Evolutionary conservation across 108 stramenopile species (phyloP).

Genomic region (Pseudonitzschia delicatissima): DNA sequence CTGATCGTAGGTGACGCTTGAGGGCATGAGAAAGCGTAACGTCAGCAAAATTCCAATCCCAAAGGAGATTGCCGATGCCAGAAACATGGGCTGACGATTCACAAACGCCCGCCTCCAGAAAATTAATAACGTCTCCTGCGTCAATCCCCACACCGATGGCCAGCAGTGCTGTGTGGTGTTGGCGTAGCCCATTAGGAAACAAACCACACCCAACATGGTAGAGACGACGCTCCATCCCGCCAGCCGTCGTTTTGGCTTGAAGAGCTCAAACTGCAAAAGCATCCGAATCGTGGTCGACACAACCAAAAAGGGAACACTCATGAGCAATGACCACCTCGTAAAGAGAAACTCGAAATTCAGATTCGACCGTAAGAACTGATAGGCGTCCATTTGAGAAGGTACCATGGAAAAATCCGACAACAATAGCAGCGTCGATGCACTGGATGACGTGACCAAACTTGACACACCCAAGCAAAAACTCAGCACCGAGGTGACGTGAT

Average conservation of each 20-base stretch:
- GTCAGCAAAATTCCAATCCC: slow-evolving; percentile 1
- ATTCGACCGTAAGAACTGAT: slow-evolving; percentile 17
- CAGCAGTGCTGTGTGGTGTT: slow-evolving; percentile 1
- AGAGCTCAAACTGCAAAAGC: slow-evolving; percentile 38
- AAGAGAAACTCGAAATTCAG: slow-evolving; percentile 35
- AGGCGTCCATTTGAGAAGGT: background rate
- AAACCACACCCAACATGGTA: slow-evolving; percentile 10
- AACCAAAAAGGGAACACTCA: slow-evolving; percentile 26
- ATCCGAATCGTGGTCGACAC: slow-evolving; percentile 14
- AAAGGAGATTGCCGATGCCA: slow-evolving; percentile 7
- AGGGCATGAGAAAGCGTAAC: slow-evolving; percentile 15
- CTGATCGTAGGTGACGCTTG: slow-evolving; percentile 11
- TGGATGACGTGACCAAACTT: slow-evolving; percentile 13
- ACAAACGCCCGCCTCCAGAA: slow-evolving; percentile 4
- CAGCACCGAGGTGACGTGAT: slow-evolving; percentile 29
- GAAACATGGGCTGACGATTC: slow-evolving; percentile 5
- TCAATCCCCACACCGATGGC: slow-evolving; percentile 13
- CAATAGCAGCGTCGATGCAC: slow-evolving; percentile 16
- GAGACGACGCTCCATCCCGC: slow-evolving; percentile 18
- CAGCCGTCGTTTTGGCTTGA: slow-evolving; percentile 12
- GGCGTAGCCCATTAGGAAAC: background rate
- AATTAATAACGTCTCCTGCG: slow-evolving; percentile 10
- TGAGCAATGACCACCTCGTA: slow-evolving; percentile 35
- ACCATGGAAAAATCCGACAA: background rate
- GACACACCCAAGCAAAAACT: slow-evolving; percentile 31